A percentile compares a stretch with the other conserved stretches of the same genome.
Conservation (phyloP, 192 early-diverging fungal genomes). For the Mycoemilia scoparia region DNA sequence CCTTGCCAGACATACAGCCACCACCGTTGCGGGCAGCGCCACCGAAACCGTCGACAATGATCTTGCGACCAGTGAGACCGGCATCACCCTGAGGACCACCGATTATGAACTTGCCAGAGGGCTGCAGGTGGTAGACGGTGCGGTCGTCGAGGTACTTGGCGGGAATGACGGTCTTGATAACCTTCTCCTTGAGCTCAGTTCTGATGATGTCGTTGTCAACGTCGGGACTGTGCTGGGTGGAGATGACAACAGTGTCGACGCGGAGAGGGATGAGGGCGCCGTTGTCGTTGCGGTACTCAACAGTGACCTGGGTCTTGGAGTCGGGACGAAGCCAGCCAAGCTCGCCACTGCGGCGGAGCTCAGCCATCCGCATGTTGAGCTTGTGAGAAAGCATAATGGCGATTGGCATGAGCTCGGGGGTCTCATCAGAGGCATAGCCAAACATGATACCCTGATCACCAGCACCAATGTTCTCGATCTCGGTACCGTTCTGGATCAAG, state of each 20-base stretch:
- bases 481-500: constrained; percentile 78
- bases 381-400: constrained; percentile 90
- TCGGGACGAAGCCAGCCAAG: constrained; percentile 92
- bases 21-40: constrained; percentile 93
- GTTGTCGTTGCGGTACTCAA: constrained; percentile 91
- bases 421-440: constrained; percentile 96
- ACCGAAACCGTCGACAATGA: constrained; percentile 71
- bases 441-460: constrained; percentile 97
- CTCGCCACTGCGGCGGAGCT: constrained; percentile 79
- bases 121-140: constrained; percentile 94
- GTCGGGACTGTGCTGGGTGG: constrained; percentile 87
- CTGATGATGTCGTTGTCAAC: constrained; percentile 72
- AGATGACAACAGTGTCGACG: constrained; percentile 95
- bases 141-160: constrained; percentile 69
- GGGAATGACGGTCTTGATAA: constrained; percentile 84
- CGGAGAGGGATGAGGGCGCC: constrained; percentile 88
- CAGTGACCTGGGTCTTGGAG: constrained; percentile 99
- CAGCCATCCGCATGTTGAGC: constrained; percentile 90
- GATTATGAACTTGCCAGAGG: constrained; percentile 97
- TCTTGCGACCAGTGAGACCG: constrained; percentile 96
- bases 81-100: constrained; percentile 99
- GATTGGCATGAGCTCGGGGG: constrained; percentile 97
- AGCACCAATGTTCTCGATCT: constrained; percentile 93
- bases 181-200: constrained; percentile 74
- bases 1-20: constrained; percentile 99